phyloP scores from a whole-genome alignment of 495 filamentous ascomycete species.

The Penicillium cinerascens region DNA sequence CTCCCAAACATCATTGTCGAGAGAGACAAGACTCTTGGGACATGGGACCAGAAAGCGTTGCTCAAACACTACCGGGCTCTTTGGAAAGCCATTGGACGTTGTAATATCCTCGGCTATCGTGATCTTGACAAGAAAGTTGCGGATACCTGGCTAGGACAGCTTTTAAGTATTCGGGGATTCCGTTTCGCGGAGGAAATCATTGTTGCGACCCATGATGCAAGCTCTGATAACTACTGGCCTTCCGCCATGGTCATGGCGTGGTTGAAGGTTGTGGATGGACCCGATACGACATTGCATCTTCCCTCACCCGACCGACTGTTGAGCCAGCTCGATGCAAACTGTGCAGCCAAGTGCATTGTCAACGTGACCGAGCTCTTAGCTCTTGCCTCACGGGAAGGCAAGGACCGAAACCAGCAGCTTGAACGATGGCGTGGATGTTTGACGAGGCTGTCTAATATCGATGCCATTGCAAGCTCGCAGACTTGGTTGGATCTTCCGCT shows the following conservation, averaged over 20 bases:
- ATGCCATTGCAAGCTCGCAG: conserved; percentile 20
- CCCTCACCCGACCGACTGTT: conserved; percentile 19
- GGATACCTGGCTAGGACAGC: conserved; percentile 32
- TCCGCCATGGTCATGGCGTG: conserved; percentile 27
- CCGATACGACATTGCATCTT: not conserved
- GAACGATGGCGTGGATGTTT: conserved; percentile 35
- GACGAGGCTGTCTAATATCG: conserved; percentile 14
- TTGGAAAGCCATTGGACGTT: conserved; percentile 41
- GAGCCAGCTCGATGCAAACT: conserved; percentile 21
- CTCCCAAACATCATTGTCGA: conserved; percentile 22
- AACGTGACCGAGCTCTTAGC: conserved; percentile 32
- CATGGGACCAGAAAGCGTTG: conserved; percentile 15
- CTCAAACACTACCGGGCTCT: conserved; percentile 26
- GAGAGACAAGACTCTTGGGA: conserved; percentile 13
- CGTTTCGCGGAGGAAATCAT: conserved; percentile 34
- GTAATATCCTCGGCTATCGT: conserved; percentile 33
- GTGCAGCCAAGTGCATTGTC: conserved; percentile 28
- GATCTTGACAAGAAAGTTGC: conserved; percentile 29
- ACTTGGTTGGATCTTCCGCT: conserved; percentile 28
- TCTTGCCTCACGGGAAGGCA: conserved; percentile 10
- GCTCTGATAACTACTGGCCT: conserved; percentile 20
- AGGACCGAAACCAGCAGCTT: conserved; percentile 17
- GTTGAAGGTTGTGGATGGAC: conserved; percentile 16
- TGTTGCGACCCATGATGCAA: conserved; percentile 21
- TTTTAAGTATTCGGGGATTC: conserved; percentile 18